Conservation (phyloP, 805 yeast species). For the Sugiyamaella boreocaroliniensis region DNA sequence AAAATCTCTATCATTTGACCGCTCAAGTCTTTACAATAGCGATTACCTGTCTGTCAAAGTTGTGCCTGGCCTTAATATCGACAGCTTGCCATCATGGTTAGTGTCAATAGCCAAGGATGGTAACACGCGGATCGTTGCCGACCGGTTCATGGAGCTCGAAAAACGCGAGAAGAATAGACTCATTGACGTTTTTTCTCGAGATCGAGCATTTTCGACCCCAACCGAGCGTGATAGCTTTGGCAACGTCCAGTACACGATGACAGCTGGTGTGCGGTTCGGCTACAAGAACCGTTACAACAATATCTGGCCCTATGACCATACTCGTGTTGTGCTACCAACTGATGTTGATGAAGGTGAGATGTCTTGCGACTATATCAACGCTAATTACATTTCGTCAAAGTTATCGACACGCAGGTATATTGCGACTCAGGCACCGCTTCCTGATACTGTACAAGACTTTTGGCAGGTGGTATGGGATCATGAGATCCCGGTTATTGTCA, state of each 20-base stretch:
- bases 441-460: slow-evolving; percentile 74
- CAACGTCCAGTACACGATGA: slow-evolving; percentile 40
- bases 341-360: background rate
- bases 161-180: slow-evolving; percentile 61
- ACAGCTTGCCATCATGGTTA: slow-evolving; percentile 52
- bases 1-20: slow-evolving; percentile 1
- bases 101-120: slow-evolving; percentile 29
- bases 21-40: background rate
- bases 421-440: slow-evolving; percentile 91
- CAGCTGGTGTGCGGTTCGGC: slow-evolving; percentile 76
- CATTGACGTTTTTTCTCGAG: slow-evolving; percentile 36
- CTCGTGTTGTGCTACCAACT: slow-evolving; percentile 56
- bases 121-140: slow-evolving; percentile 38
- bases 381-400: slow-evolving; percentile 53
- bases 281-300: slow-evolving; percentile 81
- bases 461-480: slow-evolving; percentile 73
- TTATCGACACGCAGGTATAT: slow-evolving; percentile 45
- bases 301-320: slow-evolving; percentile 79
- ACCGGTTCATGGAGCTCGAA: slow-evolving; percentile 62
- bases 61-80: background rate
- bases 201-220: slow-evolving; percentile 16
- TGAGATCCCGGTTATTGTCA: slow-evolving; percentile 57
- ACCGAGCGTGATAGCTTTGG: slow-evolving; percentile 10
- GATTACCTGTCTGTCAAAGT: background rate
- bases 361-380: slow-evolving; percentile 67